phyloP scores from a whole-genome alignment of 1,139 yeast species.

The Yamadazyma sp. region DNA sequence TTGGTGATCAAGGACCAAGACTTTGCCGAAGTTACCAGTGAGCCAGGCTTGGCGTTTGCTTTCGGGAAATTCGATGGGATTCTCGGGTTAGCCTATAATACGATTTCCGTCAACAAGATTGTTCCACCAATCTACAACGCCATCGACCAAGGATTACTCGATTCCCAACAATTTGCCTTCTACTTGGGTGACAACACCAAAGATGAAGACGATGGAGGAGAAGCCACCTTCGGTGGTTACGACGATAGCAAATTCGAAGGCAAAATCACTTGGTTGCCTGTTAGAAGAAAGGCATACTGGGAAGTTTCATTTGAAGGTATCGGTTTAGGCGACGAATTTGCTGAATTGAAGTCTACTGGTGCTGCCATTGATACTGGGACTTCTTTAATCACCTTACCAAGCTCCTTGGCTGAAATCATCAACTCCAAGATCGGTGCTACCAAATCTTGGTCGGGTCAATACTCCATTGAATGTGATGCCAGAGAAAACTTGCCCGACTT shows the following conservation, averaged over 20 bases:
- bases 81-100: constrained; percentile 88
- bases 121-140: constrained; percentile 96
- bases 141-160: constrained; percentile 73
- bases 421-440: constrained; percentile 96
- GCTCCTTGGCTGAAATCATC: constrained; percentile 90
- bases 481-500: constrained; percentile 86
- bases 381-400: constrained; percentile 89
- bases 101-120: constrained; percentile 82
- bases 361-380: constrained; percentile 99
- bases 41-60: constrained; percentile 97
- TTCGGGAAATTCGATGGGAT: constrained; percentile 98
- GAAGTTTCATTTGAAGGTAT: constrained; percentile 91
- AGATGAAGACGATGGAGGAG: constrained; percentile 74
- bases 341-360: constrained; percentile 78
- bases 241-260: constrained; percentile 77
- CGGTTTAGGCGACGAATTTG: constrained; percentile 88
- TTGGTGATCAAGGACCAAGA: constrained; percentile 82
- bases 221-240: constrained; percentile 92
- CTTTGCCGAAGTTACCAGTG: constrained; percentile 95
- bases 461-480: constrained; percentile 81
- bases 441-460: constrained; percentile 97
- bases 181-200: constrained; percentile 79
- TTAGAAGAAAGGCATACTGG: constrained; percentile 99
- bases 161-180: constrained; percentile 83
- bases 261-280: constrained; percentile 90